phyloP scores from a whole-genome alignment of 768 basidiomycete species.

The Gautieria morchelliformis region DNA sequence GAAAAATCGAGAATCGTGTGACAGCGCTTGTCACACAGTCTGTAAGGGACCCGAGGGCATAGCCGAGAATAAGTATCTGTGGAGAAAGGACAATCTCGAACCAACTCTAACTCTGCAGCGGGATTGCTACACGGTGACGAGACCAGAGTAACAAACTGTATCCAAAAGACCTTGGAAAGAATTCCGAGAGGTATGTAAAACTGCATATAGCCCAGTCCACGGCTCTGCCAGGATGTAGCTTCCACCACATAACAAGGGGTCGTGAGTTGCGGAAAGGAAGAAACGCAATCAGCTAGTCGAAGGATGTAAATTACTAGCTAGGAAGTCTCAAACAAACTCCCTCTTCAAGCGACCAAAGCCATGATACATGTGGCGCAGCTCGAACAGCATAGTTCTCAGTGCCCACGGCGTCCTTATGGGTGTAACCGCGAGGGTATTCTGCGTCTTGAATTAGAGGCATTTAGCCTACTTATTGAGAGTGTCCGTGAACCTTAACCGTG shows the following conservation, averaged over 20 bases:
- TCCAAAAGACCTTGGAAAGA: not conserved
- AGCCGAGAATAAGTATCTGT: too few species aligned
- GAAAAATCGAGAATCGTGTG: too few species aligned
- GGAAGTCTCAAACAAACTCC: not conserved
- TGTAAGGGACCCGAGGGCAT: too few species aligned
- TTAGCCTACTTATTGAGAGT: too few species aligned
- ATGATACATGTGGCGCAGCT: not conserved
- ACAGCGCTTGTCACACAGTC: too few species aligned
- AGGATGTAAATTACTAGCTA: constrained; percentile 9
- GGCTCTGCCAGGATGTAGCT: not conserved
- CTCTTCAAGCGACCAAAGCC: not conserved
- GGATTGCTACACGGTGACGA: constrained; percentile 8
- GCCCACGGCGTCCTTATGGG: too few species aligned
- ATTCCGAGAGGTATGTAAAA: not conserved
- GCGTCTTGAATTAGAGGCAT: too few species aligned
- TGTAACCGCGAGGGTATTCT: too few species aligned
- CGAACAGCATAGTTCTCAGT: not conserved
- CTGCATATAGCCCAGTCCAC: not conserved
- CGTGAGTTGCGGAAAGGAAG: not conserved
- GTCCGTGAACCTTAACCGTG: too few species aligned
- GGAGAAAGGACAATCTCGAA: constrained; percentile 12
- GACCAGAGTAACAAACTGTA: constrained; percentile 8
- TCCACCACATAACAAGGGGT: not conserved
- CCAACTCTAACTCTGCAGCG: constrained; percentile 11
- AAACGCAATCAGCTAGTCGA: constrained; percentile 3